Evolutionary conservation across 2,329 filamentous ascomycete genomes (phyloP).

Genomic region (Nigrospora oryzae): DNA sequence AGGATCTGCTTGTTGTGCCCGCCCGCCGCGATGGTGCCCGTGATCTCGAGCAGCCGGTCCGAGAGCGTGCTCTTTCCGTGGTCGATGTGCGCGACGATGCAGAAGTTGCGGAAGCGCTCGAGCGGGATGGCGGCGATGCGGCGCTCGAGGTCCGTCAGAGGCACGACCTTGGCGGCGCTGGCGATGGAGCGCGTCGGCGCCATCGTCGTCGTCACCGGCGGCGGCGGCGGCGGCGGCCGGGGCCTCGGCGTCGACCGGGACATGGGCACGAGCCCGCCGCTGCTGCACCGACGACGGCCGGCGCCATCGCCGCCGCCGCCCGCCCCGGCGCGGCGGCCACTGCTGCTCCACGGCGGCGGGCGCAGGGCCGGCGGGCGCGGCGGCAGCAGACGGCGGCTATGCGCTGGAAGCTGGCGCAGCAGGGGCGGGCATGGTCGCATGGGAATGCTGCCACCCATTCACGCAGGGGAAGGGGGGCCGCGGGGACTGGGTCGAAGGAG

Average conservation of each 20-base stretch:
- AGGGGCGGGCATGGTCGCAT: conserved; percentile 1
- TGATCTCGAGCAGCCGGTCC: conserved; percentile 86
- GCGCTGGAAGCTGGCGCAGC: not conserved
- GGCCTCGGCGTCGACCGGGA: too few relatives aligned
- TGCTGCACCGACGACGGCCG: too few relatives aligned
- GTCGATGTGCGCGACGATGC: conserved; percentile 97
- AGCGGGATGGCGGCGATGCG: conserved; percentile 70
- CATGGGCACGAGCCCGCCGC: too few relatives aligned
- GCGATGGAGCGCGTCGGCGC: too few relatives aligned
- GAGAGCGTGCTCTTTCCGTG: conserved; percentile 97
- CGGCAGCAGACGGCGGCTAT: not conserved
- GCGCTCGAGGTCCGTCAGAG: conserved; percentile 34
- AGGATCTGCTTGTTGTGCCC: conserved; percentile 85
- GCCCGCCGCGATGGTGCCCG: conserved; percentile 81
- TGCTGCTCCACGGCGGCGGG: not conserved
- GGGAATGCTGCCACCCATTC: conserved; percentile 1
- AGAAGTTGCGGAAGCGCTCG: conserved; percentile 85
- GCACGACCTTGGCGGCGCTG: not conserved
- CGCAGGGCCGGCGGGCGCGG: not conserved
- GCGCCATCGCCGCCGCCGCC: too few relatives aligned
- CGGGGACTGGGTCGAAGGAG: too few relatives aligned
- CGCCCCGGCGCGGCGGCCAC: too few relatives aligned
- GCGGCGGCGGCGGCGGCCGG: too few relatives aligned
- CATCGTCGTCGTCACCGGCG: too few relatives aligned
- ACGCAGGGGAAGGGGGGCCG: not conserved